Evolutionary conservation across 2,329 filamentous ascomycete species (phyloP).

Genomic region (Bipolaris oryzae): DNA sequence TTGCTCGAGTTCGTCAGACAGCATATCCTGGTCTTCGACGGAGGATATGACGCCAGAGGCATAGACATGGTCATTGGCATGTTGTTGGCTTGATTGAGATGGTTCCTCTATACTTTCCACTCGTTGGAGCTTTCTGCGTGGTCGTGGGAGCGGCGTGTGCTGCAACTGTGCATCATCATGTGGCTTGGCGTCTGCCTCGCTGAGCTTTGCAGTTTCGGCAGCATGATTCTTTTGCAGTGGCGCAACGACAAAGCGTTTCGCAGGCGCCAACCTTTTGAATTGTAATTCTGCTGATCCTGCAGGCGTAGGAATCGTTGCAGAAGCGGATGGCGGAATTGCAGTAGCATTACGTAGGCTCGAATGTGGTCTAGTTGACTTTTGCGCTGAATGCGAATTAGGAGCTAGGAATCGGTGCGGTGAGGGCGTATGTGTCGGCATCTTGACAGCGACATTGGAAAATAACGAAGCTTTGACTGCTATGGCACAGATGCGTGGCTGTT

Average conservation of each 20-base stretch:
- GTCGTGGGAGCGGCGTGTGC: slow-evolving; percentile 24
- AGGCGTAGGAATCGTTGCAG: background rate
- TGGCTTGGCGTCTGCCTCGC: slow-evolving; percentile 6
- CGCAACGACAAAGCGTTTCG: slow-evolving; percentile 42
- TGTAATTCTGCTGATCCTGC: slow-evolving; percentile 3
- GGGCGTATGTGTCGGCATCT: slow-evolving; percentile 38
- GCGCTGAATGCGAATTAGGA: slow-evolving; percentile 21
- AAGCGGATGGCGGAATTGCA: slow-evolving; percentile 19
- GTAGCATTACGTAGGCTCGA: slow-evolving; percentile 33
- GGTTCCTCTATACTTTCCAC: slow-evolving; percentile 45
- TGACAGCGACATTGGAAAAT: slow-evolving; percentile 7
- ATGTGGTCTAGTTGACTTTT: slow-evolving; percentile 30
- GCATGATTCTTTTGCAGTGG: slow-evolving; percentile 15
- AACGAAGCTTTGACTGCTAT: background rate
- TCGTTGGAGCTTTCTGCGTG: slow-evolving; percentile 26
- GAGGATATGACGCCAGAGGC: slow-evolving; percentile 14
- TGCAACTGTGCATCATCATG: slow-evolving; percentile 4
- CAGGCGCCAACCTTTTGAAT: slow-evolving; percentile 32
- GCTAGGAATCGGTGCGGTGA: slow-evolving; percentile 46
- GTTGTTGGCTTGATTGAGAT: slow-evolving; percentile 30
- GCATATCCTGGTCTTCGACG: slow-evolving; percentile 18
- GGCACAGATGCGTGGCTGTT: background rate
- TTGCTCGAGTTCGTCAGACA: slow-evolving; percentile 6
- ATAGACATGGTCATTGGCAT: slow-evolving; percentile 8
- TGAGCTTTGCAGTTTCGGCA: slow-evolving; percentile 3